phyloP scores from a whole-genome alignment of 2,329 filamentous ascomycete genomes.

The Aureobasidium sp. region DNA sequence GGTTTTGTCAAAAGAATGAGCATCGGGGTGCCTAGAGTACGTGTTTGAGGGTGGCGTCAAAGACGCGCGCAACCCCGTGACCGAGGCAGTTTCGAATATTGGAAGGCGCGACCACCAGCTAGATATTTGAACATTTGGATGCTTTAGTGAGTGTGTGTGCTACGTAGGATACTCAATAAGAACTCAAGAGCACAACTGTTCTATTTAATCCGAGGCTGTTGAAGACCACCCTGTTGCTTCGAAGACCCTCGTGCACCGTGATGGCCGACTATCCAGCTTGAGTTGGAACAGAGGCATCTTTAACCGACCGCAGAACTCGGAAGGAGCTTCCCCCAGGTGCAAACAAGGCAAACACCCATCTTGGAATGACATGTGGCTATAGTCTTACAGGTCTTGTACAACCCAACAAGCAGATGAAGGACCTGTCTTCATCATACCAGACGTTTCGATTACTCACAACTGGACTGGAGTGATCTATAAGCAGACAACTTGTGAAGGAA shows the following conservation, averaged over 20 bases:
- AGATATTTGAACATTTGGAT: too few species aligned
- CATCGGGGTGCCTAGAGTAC: neutral
- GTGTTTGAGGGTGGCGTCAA: neutral
- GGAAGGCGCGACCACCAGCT: neutral
- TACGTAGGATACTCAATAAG: neutral
- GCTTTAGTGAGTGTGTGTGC: too few species aligned
- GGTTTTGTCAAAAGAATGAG: constrained; percentile 6
- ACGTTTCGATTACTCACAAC: neutral
- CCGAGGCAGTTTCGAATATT: neutral
- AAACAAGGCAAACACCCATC: neutral
- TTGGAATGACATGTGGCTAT: constrained; percentile 4
- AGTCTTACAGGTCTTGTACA: neutral
- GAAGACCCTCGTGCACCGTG: neutral
- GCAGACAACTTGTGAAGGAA: neutral
- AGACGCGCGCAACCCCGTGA: constrained; percentile 3
- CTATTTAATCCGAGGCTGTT: neutral
- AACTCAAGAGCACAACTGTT: neutral
- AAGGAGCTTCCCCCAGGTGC: neutral
- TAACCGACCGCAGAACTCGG: neutral
- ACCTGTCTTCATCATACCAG: neutral
- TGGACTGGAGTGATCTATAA: neutral
- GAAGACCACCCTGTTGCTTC: neutral
- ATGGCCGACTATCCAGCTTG: neutral
- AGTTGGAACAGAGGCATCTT: neutral
- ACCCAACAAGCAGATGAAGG: neutral